Evolutionary conservation across 345 rosid species (phyloP).

Genomic region (Jatropha curcas): DNA sequence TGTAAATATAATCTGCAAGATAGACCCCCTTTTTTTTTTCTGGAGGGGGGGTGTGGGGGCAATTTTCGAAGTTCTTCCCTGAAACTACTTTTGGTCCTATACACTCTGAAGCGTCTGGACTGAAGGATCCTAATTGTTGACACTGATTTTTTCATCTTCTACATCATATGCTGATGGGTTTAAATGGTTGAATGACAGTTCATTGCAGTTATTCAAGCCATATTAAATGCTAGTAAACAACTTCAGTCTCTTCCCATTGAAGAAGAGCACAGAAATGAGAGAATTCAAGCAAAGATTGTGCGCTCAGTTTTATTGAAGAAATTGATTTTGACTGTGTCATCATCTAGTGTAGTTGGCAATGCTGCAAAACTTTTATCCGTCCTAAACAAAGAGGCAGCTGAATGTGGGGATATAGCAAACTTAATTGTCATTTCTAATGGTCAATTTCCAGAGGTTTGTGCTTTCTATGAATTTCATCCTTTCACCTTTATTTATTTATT

Average conservation of each 20-base stretch:
- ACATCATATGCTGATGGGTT: constrained; percentile 7
- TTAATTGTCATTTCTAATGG: constrained; percentile 53
- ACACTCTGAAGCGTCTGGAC: not conserved
- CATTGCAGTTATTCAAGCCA: constrained; percentile 80
- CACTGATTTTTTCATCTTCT: not conserved
- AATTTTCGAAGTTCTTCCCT: not conserved
- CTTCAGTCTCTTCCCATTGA: constrained; percentile 59
- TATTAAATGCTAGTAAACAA: constrained; percentile 70
- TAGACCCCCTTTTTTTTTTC: not conserved
- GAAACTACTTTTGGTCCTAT: not conserved
- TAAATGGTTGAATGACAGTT: constrained; percentile 58
- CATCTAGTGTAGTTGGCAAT: constrained; percentile 56
- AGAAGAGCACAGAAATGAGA: constrained; percentile 36
- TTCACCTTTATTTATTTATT: constrained; percentile 7
- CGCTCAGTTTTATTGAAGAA: constrained; percentile 60
- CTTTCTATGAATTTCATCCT: constrained; percentile 10
- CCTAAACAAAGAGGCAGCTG: constrained; percentile 80
- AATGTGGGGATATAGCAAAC: constrained; percentile 61
- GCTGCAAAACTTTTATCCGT: constrained; percentile 69
- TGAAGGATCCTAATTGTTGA: not conserved
- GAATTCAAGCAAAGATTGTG: constrained; percentile 29
- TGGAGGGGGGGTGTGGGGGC: no score
- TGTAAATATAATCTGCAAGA: not conserved
- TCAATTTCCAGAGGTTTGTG: constrained; percentile 75
- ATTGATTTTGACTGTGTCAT: constrained; percentile 68